Conservation (phyloP, 768 basidiomycete genomes). For the Suillus alpinus region DNA sequence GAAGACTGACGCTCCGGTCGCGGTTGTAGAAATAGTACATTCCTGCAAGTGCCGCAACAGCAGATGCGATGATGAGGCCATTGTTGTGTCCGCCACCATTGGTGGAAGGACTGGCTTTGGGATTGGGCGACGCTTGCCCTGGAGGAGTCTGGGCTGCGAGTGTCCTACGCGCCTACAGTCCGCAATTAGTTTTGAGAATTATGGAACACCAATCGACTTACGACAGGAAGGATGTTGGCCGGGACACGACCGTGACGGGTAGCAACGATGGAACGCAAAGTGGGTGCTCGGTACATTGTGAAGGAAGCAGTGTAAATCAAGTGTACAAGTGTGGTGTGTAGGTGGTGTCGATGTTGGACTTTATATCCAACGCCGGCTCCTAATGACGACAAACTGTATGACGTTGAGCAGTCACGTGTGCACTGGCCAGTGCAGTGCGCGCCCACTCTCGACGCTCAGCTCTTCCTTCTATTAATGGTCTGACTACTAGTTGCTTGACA, state of each 20-base stretch:
- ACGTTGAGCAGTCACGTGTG: constrained; percentile 9
- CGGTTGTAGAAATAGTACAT: constrained; percentile 38
- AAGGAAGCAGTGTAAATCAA: not conserved
- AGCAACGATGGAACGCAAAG: not conserved
- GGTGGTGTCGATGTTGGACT: not conserved
- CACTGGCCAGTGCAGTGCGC: too few species aligned
- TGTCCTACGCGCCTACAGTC: constrained; percentile 10
- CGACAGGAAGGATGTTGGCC: not conserved
- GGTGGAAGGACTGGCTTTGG: constrained; percentile 6
- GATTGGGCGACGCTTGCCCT: constrained; percentile 1
- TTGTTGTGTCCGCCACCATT: constrained; percentile 19
- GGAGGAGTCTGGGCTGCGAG: constrained; percentile 15
- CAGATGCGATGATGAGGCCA: constrained; percentile 28
- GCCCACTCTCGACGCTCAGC: not conserved
- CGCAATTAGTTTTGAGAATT: constrained; percentile 1
- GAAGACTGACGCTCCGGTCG: constrained; percentile 18
- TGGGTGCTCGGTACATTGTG: constrained; percentile 2
- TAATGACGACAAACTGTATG: constrained; percentile 10
- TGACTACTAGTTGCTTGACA: not conserved
- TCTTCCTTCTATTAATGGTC: not conserved
- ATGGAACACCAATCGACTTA: not conserved
- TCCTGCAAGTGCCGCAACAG: constrained; percentile 32
- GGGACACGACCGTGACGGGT: not conserved
- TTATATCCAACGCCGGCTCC: constrained; percentile 2
- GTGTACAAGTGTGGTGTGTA: not conserved